Percentiles rank a stretch among this genome's conserved stretches.
phyloP scores from a whole-genome alignment of 1,284 basidiomycete genomes.

The Heterobasidion annosum region DNA sequence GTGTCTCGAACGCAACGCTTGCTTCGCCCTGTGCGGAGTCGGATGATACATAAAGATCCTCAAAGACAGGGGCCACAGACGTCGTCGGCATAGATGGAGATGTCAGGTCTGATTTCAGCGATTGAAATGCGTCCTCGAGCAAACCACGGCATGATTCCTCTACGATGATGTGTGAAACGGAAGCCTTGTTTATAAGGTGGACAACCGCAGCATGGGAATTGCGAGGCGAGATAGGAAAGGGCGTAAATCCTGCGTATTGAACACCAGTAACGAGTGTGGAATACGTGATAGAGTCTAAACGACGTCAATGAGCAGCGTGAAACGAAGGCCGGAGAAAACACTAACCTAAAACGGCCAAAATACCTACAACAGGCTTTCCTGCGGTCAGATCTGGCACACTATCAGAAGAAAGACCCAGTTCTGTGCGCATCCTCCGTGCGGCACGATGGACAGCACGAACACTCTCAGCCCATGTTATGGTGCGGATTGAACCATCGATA shows the following conservation, averaged over 20 bases:
- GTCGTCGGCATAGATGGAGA: neutral
- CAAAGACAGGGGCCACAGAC: neutral
- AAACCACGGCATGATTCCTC: neutral
- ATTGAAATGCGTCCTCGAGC: neutral
- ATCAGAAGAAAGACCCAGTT: neutral
- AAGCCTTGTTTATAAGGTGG: slow-evolving; percentile 11
- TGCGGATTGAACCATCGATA: neutral
- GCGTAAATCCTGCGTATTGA: slow-evolving; percentile 12
- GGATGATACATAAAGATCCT: neutral
- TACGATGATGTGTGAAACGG: slow-evolving; percentile 1
- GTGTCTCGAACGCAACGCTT: neutral
- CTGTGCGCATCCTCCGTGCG: slow-evolving; percentile 10
- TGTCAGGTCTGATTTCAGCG: neutral
- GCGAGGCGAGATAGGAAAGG: slow-evolving; percentile 16
- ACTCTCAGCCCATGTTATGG: slow-evolving; percentile 15
- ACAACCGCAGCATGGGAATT: slow-evolving; percentile 17
- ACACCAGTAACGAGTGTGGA: slow-evolving; percentile 10
- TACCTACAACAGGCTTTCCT: slow-evolving; percentile 7
- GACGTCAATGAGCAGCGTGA: neutral
- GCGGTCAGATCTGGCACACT: neutral
- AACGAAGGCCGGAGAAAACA: too few species aligned
- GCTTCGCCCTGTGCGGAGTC: neutral
- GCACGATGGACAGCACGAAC: slow-evolving; percentile 17
- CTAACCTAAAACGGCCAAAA: slow-evolving; percentile 11
- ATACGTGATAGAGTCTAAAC: slow-evolving; percentile 13